Evolutionary conservation across 768 basidiomycete genomes (phyloP).

Genomic region (Boletus pseudopeckii): DNA sequence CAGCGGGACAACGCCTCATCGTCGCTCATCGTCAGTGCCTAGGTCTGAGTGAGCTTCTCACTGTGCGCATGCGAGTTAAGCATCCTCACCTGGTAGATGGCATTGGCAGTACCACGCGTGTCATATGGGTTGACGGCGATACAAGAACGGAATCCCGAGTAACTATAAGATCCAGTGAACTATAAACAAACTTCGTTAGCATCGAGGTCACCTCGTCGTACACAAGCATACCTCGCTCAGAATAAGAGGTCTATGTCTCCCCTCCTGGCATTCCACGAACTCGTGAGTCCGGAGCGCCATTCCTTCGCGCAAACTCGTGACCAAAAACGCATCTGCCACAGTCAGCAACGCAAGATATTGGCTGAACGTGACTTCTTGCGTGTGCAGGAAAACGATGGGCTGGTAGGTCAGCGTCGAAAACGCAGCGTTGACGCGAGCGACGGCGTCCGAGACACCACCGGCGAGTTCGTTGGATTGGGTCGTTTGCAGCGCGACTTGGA

Average conservation of each 20-base stretch:
- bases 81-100: slow-evolving; percentile 52
- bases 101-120: slow-evolving; percentile 75
- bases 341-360: slow-evolving; percentile 82
- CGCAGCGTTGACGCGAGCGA: slow-evolving; percentile 76
- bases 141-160: slow-evolving; percentile 82
- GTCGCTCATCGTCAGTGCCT: slow-evolving; percentile 73
- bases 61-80: neutral
- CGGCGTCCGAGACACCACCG: slow-evolving; percentile 65
- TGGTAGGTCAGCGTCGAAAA: slow-evolving; percentile 87
- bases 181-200: slow-evolving; percentile 22
- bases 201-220: neutral
- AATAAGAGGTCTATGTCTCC: slow-evolving; percentile 62
- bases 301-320: slow-evolving; percentile 81
- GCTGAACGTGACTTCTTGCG: slow-evolving; percentile 78
- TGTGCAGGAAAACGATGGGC: slow-evolving; percentile 83
- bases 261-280: slow-evolving; percentile 83
- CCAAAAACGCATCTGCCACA: slow-evolving; percentile 82
- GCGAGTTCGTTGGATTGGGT: slow-evolving; percentile 73
- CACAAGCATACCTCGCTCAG: slow-evolving; percentile 62
- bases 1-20: slow-evolving; percentile 72
- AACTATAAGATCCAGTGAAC: slow-evolving; percentile 86
- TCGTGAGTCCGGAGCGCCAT: slow-evolving; percentile 83
- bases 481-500: slow-evolving; percentile 85
- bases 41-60: neutral
- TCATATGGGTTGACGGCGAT: slow-evolving; percentile 89